Evolutionary conservation across 345 rosid genomes (phyloP), one percentile per base, ranked within the genome.

Genomic region (Pugionium dolabratum): DNA sequence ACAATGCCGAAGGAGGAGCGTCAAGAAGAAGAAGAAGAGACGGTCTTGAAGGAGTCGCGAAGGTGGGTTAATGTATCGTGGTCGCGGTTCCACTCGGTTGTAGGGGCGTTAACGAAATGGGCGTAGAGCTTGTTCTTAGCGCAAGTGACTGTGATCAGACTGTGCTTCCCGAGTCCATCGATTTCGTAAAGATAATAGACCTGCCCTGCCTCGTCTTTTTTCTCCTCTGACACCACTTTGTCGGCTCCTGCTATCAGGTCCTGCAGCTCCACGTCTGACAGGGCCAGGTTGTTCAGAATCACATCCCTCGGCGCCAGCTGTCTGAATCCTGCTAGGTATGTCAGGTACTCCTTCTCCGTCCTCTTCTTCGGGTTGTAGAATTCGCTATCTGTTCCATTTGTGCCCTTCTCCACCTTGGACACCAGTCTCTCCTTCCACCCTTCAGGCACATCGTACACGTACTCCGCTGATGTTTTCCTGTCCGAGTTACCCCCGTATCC

Each of bases 361-460:
- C 51, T 82, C 84, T 92, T 92, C 75, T 84, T 90, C 0, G 95
- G 97, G 68, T 88, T 90, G 66, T 81, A 90, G 74, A 88, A 88
- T 70, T 90, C 97, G 74, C 95, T 87, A 76, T 90, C 93, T 0
- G 95, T 90, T 30, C 95, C 93, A 68, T 90, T 88, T 4, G 97
- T 88, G 18, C 98, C 98, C 73, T 92, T 92, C 79, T 92, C 95
- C 4, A 92, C 89, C 52, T 92, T 92, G n/a, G 98, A 86, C 47
- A 92, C 97, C 36, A 82, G 71, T 10, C 96, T 77, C 64, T 92
- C 98, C 69, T 89, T 92, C 97, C 97, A 92, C 1, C 97, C 97
- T 1, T 87, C 87, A 0, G 95, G 97, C 39, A 92, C 97, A 34
- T 86, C 98, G 76, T 89, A 89, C 28, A 87, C 71, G 72, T 92